These are phyloP conservation scores for Penicillium simplicissimum DNA, from an alignment of 495 filamentous ascomycete genomes.

Conservation along the genomic window DNA sequence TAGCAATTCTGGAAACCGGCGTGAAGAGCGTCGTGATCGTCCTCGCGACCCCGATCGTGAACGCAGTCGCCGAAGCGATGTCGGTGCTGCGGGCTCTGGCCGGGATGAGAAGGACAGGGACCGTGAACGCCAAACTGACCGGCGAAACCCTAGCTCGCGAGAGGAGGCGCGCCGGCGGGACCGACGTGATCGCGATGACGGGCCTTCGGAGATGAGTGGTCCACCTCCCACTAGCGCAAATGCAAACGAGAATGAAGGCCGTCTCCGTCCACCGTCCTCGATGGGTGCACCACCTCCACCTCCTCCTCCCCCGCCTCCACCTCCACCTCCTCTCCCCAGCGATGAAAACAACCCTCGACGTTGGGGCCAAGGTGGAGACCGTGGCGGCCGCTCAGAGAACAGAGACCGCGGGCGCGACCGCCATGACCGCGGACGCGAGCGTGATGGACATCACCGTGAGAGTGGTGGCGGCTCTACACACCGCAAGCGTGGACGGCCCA, in stretches of 20 bases:
- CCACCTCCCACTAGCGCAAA: conserved; percentile 16
- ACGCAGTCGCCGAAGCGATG: conserved; percentile 41
- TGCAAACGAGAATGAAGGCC: conserved; percentile 40
- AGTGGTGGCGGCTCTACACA: conserved; percentile 34
- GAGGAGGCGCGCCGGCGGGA: conserved; percentile 48
- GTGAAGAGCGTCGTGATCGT: conserved; percentile 41
- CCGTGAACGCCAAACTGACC: conserved; percentile 24
- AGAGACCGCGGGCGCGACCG: conserved; percentile 46
- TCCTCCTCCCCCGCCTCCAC: conserved; percentile 33
- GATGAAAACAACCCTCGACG: conserved; percentile 39
- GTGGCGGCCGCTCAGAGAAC: conserved; percentile 32
- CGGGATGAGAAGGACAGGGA: conserved; percentile 44
- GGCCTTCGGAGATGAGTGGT: conserved; percentile 19
- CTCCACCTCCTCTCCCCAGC: conserved; percentile 29
- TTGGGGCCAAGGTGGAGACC: conserved; percentile 38
- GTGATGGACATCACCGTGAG: conserved; percentile 35
- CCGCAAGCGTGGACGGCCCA: conserved; percentile 45
- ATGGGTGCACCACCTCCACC: conserved; percentile 37
- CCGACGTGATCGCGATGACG: conserved; percentile 36
- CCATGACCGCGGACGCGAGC: conserved; percentile 44
- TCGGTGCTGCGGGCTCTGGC: conserved; percentile 25
- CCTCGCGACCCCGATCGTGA: conserved; percentile 41
- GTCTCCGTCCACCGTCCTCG: conserved; percentile 42
- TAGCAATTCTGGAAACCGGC: conserved; percentile 29
- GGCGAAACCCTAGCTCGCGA: conserved; percentile 34